These are phyloP conservation scores for Elsinoe fawcettii DNA, from an alignment of 2,329 filamentous ascomycete species.

Conservation along the genomic window DNA sequence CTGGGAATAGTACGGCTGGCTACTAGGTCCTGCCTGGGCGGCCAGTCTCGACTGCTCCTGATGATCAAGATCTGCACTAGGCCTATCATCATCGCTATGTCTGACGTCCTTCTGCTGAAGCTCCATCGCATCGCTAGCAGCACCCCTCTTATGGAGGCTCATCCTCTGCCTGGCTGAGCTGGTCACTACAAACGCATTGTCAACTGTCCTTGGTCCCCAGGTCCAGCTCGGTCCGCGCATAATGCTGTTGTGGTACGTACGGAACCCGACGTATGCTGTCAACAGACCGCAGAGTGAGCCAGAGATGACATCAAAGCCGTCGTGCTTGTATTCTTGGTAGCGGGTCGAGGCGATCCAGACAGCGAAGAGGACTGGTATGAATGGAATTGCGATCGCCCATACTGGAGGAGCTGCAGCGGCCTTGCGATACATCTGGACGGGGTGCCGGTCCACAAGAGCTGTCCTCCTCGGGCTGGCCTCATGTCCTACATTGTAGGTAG, in stretches of 20 bases:
- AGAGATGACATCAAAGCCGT: constrained; percentile 85
- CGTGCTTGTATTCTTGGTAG: constrained; percentile 82
- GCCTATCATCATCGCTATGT: constrained; percentile 7
- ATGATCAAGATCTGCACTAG: constrained; percentile 13
- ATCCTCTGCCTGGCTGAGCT: constrained; percentile 1
- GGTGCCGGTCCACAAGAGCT: constrained; percentile 21
- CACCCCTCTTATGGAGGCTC: neutral
- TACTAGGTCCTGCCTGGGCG: neutral
- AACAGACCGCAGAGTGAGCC: constrained; percentile 71
- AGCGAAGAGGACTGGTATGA: constrained; percentile 65
- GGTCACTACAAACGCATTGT: constrained; percentile 58
- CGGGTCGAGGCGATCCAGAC: constrained; percentile 79
- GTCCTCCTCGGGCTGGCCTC: constrained; percentile 12
- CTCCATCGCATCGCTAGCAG: constrained; percentile 2
- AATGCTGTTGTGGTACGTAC: constrained; percentile 79
- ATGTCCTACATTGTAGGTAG: constrained; percentile 20
- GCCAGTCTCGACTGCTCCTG: constrained; percentile 2
- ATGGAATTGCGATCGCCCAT: constrained; percentile 62
- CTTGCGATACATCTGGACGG: constrained; percentile 51
- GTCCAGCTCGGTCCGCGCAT: constrained; percentile 76
- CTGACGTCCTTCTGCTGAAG: constrained; percentile 11
- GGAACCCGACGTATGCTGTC: constrained; percentile 66
- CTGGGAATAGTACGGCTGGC: constrained; percentile 10
- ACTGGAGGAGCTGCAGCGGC: constrained; percentile 76
- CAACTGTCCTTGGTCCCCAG: constrained; percentile 68